These are phyloP conservation scores for Kluyveromyces dobzhanskii DNA, from an alignment of 805 yeast species.

Conservation along the genomic window DNA sequence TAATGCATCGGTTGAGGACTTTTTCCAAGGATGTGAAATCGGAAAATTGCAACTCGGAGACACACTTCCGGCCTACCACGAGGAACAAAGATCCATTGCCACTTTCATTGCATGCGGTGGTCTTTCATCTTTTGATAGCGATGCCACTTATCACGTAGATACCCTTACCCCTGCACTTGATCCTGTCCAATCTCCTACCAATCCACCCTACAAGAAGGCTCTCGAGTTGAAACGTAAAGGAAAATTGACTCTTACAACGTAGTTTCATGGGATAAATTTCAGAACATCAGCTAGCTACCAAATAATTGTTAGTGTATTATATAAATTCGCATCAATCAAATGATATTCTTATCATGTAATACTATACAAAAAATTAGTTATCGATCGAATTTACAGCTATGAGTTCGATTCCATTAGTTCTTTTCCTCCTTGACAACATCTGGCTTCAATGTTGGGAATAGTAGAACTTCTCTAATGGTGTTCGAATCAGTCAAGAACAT, in stretches of 20 bases:
- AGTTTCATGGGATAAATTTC: no score
- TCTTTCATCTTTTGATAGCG: slow-evolving; percentile 79
- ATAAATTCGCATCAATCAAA: not conserved
- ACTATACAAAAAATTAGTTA: not conserved
- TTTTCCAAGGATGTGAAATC: slow-evolving; percentile 55
- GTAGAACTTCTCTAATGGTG: slow-evolving; percentile 92
- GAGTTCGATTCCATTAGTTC: slow-evolving; percentile 11
- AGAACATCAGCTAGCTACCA: no score
- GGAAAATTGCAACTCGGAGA: slow-evolving; percentile 33
- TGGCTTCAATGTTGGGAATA: slow-evolving; percentile 99
- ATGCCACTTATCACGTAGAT: slow-evolving; percentile 68
- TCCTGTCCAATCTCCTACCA: slow-evolving; percentile 93
- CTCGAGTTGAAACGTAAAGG: slow-evolving; percentile 80
- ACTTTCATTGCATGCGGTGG: slow-evolving; percentile 97
- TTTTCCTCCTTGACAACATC: slow-evolving; percentile 42
- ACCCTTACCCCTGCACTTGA: slow-evolving; percentile 46
- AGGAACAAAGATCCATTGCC: slow-evolving; percentile 71
- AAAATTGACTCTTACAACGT: slow-evolving; percentile 32
- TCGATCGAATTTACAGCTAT: slow-evolving; percentile 4
- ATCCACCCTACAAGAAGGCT: slow-evolving; percentile 94
- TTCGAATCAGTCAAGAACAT: slow-evolving; percentile 96
- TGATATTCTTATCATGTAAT: not conserved
- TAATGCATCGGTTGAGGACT: slow-evolving; percentile 66
- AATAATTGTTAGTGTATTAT: not conserved
- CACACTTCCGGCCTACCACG: slow-evolving; percentile 32